phyloP scores from a whole-genome alignment of 768 basidiomycete species.

The Aureoboletus auriporus region DNA sequence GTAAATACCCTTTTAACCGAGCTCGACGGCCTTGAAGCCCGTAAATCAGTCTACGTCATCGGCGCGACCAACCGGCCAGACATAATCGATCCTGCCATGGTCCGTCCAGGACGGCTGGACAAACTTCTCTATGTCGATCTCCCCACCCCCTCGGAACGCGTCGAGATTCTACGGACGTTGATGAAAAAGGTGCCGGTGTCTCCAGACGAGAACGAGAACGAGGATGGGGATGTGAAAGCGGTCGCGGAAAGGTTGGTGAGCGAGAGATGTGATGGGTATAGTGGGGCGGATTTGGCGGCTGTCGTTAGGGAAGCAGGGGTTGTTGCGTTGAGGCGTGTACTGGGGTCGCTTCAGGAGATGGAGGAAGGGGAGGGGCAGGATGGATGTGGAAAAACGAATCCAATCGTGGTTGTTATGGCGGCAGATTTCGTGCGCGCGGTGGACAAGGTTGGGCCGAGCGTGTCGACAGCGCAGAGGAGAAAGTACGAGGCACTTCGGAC shows the following conservation, averaged over 20 bases:
- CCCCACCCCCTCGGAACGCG: conserved; percentile 66
- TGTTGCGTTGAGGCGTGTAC: conserved; percentile 62
- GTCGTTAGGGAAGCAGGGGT: conserved; percentile 90
- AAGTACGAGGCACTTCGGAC: conserved; percentile 78
- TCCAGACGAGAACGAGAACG: too few species aligned
- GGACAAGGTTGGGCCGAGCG: conserved; percentile 84
- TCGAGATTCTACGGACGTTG: conserved; percentile 80
- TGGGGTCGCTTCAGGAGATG: conserved; percentile 66
- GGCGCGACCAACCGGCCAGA: conserved; percentile 94
- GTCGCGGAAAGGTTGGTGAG: conserved; percentile 46
- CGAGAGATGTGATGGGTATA: conserved; percentile 78
- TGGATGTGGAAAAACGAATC: neutral
- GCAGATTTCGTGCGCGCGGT: conserved; percentile 73
- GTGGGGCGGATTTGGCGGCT: conserved; percentile 87
- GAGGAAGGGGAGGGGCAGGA: conserved; percentile 28
- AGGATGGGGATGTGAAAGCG: conserved; percentile 11
- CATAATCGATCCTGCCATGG: conserved; percentile 98
- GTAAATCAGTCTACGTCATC: conserved; percentile 88
- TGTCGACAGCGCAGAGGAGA: conserved; percentile 71
- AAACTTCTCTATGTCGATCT: conserved; percentile 93
- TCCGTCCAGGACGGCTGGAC: conserved; percentile 91
- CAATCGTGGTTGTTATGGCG: conserved; percentile 39
- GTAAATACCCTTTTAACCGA: conserved; percentile 92
- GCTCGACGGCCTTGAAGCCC: conserved; percentile 84
- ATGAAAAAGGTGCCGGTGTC: conserved; percentile 64